Evolutionary conservation across 805 yeast genomes (phyloP).

Genomic region (Ogataea paradorogensis): DNA sequence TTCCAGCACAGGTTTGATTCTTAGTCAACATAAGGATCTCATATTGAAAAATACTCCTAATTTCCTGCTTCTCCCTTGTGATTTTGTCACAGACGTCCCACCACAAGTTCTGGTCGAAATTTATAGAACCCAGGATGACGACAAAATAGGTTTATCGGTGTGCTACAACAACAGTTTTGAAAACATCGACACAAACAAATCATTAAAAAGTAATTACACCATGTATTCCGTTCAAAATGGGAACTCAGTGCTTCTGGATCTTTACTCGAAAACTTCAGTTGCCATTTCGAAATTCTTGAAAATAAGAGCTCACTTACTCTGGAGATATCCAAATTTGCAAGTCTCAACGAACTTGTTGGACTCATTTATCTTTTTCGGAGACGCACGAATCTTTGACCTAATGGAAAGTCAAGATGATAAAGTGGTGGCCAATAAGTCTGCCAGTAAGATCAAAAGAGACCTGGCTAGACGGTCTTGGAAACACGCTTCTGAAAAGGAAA

Average conservation of each 20-base stretch:
- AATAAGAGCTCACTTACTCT: slow-evolving; percentile 80
- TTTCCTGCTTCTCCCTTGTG: slow-evolving; percentile 89
- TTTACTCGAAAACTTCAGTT: slow-evolving; percentile 65
- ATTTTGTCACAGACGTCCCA: slow-evolving; percentile 87
- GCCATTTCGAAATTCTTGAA: slow-evolving; percentile 69
- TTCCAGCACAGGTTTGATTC: slow-evolving; percentile 60
- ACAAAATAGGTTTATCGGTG: slow-evolving; percentile 72
- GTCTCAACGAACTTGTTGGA: slow-evolving; percentile 76
- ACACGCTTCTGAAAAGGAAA: slow-evolving; percentile 56
- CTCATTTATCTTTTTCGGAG: slow-evolving; percentile 67
- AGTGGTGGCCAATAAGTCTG: slow-evolving; percentile 41
- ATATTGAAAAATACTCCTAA: slow-evolving; percentile 36
- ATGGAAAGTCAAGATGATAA: slow-evolving; percentile 38
- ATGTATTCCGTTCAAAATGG: slow-evolving; percentile 51
- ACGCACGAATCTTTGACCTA: slow-evolving; percentile 49
- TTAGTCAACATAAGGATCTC: slow-evolving; percentile 47
- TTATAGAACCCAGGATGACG: slow-evolving; percentile 66
- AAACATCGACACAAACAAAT: slow-evolving; percentile 67
- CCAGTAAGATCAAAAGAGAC: slow-evolving; percentile 74
- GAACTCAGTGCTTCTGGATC: slow-evolving; percentile 56
- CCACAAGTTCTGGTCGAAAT: slow-evolving; percentile 86
- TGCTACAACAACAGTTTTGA: slow-evolving; percentile 74
- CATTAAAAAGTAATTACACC: slow-evolving; percentile 64
- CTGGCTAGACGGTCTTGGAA: slow-evolving; percentile 91
- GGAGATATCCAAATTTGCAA: slow-evolving; percentile 79